A percentile compares a stretch with the other conserved stretches of the same genome.
Evolutionary conservation across 805 yeast genomes (phyloP).

Genomic region (Ogataea kodamae): DNA sequence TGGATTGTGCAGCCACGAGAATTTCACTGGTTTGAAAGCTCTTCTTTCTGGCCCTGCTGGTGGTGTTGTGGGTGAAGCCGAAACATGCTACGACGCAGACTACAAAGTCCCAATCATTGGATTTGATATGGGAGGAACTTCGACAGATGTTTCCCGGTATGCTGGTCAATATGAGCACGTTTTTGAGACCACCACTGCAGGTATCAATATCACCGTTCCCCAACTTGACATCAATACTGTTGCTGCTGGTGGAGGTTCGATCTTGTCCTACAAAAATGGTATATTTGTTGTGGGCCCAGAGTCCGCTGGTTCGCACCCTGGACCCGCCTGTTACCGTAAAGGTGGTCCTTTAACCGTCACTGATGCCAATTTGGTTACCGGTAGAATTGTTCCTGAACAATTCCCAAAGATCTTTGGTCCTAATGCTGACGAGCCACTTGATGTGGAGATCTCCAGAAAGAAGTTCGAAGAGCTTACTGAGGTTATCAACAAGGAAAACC

Average conservation of each 20-base stretch:
- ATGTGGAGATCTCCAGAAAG: slow-evolving; percentile 8
- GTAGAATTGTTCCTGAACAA: slow-evolving; percentile 13
- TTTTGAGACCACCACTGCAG: slow-evolving; percentile 34
- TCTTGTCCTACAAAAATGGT: slow-evolving; percentile 9
- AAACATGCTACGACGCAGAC: slow-evolving; percentile 44
- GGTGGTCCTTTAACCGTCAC: slow-evolving; percentile 11
- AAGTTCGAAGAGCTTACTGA: slow-evolving; percentile 40
- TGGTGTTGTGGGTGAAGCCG: slow-evolving; percentile 56
- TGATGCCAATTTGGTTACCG: slow-evolving; percentile 10
- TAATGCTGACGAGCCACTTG: slow-evolving; percentile 8
- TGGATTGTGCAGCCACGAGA: slow-evolving; percentile 50
- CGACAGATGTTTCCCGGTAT: slow-evolving; percentile 36
- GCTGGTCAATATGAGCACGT: slow-evolving; percentile 31
- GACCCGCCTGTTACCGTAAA: slow-evolving; percentile 10
- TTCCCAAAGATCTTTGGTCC: slow-evolving; percentile 12
- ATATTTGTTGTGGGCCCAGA: slow-evolving; percentile 11
- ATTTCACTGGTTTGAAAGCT: slow-evolving; percentile 51
- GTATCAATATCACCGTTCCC: slow-evolving; percentile 35
- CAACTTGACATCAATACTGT: slow-evolving; percentile 31
- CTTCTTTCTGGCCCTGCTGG: slow-evolving; percentile 61
- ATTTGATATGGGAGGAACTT: slow-evolving; percentile 39
- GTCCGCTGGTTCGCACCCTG: slow-evolving; percentile 12
- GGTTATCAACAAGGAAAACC: slow-evolving; percentile 43
- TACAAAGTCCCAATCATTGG: slow-evolving; percentile 29
- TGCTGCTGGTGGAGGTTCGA: slow-evolving; percentile 13